Percentiles rank a stretch among this genome's conserved stretches.
Conservation (phyloP, 441 rosid species). For the Adansonia rubrostipa region DNA sequence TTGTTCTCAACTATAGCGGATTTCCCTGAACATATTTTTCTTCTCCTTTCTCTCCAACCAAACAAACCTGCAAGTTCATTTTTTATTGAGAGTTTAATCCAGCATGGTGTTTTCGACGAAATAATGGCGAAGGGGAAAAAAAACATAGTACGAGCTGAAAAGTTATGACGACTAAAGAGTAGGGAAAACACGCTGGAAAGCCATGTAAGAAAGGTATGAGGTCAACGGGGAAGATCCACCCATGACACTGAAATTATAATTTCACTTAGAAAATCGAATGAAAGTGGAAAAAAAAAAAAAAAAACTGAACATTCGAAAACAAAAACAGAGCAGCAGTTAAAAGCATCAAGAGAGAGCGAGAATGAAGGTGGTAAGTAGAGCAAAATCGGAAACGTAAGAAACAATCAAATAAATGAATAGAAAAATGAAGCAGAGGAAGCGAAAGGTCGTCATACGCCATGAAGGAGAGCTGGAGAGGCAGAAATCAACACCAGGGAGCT, state of each 20-base stretch:
- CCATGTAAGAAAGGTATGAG: not conserved
- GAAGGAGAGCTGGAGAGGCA: constrained; percentile 77
- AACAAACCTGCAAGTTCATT: constrained; percentile 2
- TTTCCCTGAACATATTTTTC: not conserved
- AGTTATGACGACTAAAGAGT: not conserved
- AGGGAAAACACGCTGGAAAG: not conserved
- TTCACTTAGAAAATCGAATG: not conserved
- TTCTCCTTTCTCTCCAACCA: constrained; percentile 9
- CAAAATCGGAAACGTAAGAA: not conserved
- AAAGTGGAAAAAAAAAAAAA: not conserved
- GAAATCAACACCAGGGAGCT: constrained; percentile 80
- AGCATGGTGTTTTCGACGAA: not conserved
- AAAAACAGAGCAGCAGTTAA: not conserved
- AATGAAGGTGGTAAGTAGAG: not conserved
- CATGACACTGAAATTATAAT: not conserved
- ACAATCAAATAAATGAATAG: not conserved
- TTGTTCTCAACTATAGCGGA: not conserved
- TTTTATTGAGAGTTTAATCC: not conserved
- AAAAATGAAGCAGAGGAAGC: not conserved
- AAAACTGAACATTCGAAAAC: not conserved
- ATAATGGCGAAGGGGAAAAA: not conserved
- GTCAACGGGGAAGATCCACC: not conserved
- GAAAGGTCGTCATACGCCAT: constrained; percentile 57
- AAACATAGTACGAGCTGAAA: not conserved
- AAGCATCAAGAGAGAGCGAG: not conserved